Percentiles rank a stretch among this genome's conserved stretches.
Evolutionary conservation across 2,329 filamentous ascomycete genomes (phyloP).

Genomic region (Xylaria sp.): DNA sequence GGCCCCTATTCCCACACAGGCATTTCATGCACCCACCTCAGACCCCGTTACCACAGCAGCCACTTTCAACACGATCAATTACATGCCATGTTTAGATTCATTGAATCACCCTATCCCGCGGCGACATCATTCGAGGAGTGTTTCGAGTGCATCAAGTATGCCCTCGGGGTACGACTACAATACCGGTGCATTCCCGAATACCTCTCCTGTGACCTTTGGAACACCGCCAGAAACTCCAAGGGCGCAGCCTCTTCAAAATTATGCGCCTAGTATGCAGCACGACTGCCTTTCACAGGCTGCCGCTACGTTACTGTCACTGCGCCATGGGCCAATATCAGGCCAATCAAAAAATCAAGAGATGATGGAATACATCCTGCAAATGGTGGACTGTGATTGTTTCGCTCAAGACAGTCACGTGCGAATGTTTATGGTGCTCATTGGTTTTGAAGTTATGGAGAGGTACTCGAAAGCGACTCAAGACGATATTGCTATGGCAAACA

Average conservation of each 20-base stretch:
- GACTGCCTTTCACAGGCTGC: constrained; percentile 39
- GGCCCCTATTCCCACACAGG: constrained; percentile 22
- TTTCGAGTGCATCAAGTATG: constrained; percentile 40
- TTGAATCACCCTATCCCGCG: constrained; percentile 23
- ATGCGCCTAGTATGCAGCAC: constrained; percentile 32
- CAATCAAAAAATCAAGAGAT: constrained; percentile 30
- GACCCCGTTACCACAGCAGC: constrained; percentile 29
- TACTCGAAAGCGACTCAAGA: constrained; percentile 34
- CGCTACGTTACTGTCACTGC: constrained; percentile 34
- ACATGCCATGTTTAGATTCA: constrained; percentile 32
- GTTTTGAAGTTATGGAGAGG: constrained; percentile 40
- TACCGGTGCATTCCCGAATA: constrained; percentile 27
- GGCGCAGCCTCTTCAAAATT: constrained; percentile 23
- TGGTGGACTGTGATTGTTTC: constrained; percentile 41
- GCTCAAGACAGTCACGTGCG: constrained; percentile 34
- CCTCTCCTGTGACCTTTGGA: constrained; percentile 34
- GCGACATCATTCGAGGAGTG: constrained; percentile 37
- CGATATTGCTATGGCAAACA: constrained; percentile 31
- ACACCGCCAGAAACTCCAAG: constrained; percentile 41
- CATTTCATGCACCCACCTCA: constrained; percentile 34
- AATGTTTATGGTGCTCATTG: constrained; percentile 40
- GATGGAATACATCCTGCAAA: constrained; percentile 37
- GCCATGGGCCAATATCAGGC: constrained; percentile 22
- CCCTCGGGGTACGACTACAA: constrained; percentile 37
- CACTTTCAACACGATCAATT: constrained; percentile 33